Percentiles rank a stretch among this genome's conserved stretches.
These are phyloP conservation scores for Septoria linicola DNA, from an alignment of 2,329 filamentous ascomycete genomes.

Conservation along the genomic window DNA sequence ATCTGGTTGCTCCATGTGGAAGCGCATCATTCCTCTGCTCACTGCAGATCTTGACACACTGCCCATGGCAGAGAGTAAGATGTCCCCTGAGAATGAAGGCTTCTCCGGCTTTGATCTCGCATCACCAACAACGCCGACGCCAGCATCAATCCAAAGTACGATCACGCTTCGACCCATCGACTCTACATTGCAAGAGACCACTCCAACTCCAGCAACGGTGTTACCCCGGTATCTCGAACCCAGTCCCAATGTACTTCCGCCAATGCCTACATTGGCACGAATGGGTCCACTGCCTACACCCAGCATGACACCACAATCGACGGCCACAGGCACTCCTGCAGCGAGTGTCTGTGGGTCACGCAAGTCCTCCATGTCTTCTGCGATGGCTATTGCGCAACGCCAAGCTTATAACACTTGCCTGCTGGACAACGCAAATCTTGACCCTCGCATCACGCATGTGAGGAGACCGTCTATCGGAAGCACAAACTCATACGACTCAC, in stretches of 20 bases:
- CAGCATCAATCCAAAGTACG: slow-evolving; percentile 15
- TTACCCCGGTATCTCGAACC: slow-evolving; percentile 53
- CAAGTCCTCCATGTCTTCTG: slow-evolving; percentile 58
- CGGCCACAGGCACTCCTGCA: slow-evolving; percentile 58
- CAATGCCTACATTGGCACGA: slow-evolving; percentile 56
- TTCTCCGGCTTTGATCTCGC: slow-evolving; percentile 18
- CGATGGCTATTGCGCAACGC: slow-evolving; percentile 58
- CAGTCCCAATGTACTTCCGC: slow-evolving; percentile 49
- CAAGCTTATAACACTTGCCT: slow-evolving; percentile 56
- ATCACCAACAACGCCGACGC: slow-evolving; percentile 30
- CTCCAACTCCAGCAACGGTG: slow-evolving; percentile 44
- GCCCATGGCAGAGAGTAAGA: slow-evolving; percentile 23
- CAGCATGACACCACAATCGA: slow-evolving; percentile 58
- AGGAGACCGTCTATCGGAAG: slow-evolving; percentile 51
- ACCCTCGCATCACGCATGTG: slow-evolving; percentile 45
- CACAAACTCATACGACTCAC: slow-evolving; percentile 52
- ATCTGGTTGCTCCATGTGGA: slow-evolving; percentile 39
- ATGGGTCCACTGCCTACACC: slow-evolving; percentile 61
- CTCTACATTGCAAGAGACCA: slow-evolving; percentile 44
- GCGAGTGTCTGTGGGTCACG: slow-evolving; percentile 55
- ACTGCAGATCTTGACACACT: slow-evolving; percentile 57
- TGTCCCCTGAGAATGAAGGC: slow-evolving; percentile 10
- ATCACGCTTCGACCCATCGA: slow-evolving; percentile 23
- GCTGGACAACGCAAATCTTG: slow-evolving; percentile 48
- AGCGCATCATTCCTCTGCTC: slow-evolving; percentile 54